Base-by-base conservation (phyloP, 805 yeast species). In the Clavispora fructus region DNA sequence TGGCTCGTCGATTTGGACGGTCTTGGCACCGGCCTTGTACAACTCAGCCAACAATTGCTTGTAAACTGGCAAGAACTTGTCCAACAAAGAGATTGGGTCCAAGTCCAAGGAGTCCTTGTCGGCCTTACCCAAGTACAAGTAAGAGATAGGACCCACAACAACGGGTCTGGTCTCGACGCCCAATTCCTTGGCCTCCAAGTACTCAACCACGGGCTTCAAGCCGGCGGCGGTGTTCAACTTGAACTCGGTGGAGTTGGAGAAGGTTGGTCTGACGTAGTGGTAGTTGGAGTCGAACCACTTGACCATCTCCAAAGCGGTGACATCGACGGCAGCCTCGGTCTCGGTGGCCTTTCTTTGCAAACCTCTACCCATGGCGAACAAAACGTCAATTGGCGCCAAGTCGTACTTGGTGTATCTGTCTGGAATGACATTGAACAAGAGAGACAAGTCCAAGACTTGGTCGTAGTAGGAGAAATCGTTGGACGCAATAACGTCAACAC, bases 301-400 rank as follows among this genome's bases (percentile, higher is more conserved):
- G 62, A 94, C 99, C 99, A 94, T 94, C 82, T 94, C 96, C 69
- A 89, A 81, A 63, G 99, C 99, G 54, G 98, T 92, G 52, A 94
- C 99, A 73, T 94, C 99, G 61, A 94, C 96, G 59, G 95, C 96
- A 61, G 85, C 80, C 52, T 82, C 69, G 57, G 90, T 67, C 61
- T 85, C 95, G 58, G 95, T 86, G 58, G 95, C 96, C 74, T 86
- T 84, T 78, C 94, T 88, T 80, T 94, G 99, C 71, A 94, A 81
- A 84, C 99, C 99, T 83, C 99, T 90, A 76, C 98, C 99, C 98
- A 94, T 94, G 67, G 99, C 99, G 71, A 94, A 94, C 65, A 87
- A 75, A 54, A 89, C 87, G 75, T 94, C 99, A 60, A 94, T 79
- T 69, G 89, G 84, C 57, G 89, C 81, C 69, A 94, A 82, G 63